A percentile compares a stretch with the other conserved stretches of the same genome.
Conservation (phyloP, 179 eudicot genomes). For the Amaranthus tricolor region DNA sequence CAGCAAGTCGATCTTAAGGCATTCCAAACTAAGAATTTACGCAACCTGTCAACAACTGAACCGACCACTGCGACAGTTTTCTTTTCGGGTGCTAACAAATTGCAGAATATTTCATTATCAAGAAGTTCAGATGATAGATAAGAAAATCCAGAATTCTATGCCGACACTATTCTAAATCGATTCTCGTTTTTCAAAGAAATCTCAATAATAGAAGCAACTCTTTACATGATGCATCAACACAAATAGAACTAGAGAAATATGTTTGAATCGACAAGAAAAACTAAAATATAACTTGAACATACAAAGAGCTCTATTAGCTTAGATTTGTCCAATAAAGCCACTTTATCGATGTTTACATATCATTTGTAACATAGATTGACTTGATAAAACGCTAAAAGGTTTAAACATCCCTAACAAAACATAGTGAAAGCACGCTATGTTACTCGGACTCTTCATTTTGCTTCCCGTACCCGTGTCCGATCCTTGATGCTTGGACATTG, state of each 20-base stretch:
- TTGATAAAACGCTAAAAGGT: neutral
- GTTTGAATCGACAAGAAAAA: neutral
- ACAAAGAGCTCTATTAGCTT: slow-evolving; percentile 1
- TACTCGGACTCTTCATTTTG: too few species aligned
- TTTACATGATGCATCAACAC: slow-evolving; percentile 9
- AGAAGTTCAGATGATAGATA: slow-evolving; percentile 13
- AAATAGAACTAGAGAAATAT: neutral
- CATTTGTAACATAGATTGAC: too few species aligned
- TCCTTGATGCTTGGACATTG: too few species aligned
- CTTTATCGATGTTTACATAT: neutral
- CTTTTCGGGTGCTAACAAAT: slow-evolving; percentile 7
- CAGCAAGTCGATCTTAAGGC: slow-evolving; percentile 12
- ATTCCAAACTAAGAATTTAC: slow-evolving; percentile 7
- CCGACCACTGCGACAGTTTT: neutral
- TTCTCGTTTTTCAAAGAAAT: neutral
- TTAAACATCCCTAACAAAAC: neutral
- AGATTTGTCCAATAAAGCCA: neutral
- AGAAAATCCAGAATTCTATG: neutral
- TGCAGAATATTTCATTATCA: slow-evolving; percentile 13
- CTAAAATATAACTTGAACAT: slow-evolving; percentile 2
- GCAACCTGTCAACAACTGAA: slow-evolving; percentile 6
- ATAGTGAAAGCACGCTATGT: neutral
- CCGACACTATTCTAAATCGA: neutral
- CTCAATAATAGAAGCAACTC: neutral
- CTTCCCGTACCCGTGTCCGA: too few species aligned